Evolutionary conservation across 106 monocot species (phyloP).

Genomic region (Hemerocallis citrina): DNA sequence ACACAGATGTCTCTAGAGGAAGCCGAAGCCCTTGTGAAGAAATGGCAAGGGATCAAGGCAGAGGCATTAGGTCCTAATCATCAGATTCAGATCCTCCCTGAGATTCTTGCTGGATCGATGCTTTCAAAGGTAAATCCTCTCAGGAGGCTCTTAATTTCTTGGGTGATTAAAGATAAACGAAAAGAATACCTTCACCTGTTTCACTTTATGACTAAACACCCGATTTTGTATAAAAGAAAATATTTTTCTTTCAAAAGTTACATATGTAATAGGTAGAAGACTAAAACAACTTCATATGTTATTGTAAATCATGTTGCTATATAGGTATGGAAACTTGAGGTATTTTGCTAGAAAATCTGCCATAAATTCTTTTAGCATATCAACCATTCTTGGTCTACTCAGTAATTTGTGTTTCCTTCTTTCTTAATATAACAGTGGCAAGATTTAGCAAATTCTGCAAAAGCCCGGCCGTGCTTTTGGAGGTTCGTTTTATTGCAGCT

Average conservation of each 20-base stretch:
- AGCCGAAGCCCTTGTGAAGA: constrained; percentile 63
- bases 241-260: no score
- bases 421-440: constrained; percentile 69
- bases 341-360: no score
- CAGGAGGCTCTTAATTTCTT: neutral
- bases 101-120: constrained; percentile 76
- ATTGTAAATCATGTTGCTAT: no score
- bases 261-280: no score
- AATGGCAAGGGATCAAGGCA: constrained; percentile 82
- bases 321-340: no score
- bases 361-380: no score
- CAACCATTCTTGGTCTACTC: neutral
- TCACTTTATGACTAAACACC: no score
- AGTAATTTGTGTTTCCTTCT: no score
- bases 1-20: constrained; percentile 57
- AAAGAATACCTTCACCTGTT: no score
- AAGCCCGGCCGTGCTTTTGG: constrained; percentile 66
- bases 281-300: no score
- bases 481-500: constrained; percentile 68
- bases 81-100: constrained; percentile 35
- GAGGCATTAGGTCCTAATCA: constrained; percentile 72
- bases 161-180: no score
- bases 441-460: constrained; percentile 52
- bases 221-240: no score
- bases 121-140: constrained; percentile 48